These are phyloP conservation scores for Elsinoe perseae DNA, from an alignment of 2,329 filamentous ascomycete species.

Conservation along the genomic window DNA sequence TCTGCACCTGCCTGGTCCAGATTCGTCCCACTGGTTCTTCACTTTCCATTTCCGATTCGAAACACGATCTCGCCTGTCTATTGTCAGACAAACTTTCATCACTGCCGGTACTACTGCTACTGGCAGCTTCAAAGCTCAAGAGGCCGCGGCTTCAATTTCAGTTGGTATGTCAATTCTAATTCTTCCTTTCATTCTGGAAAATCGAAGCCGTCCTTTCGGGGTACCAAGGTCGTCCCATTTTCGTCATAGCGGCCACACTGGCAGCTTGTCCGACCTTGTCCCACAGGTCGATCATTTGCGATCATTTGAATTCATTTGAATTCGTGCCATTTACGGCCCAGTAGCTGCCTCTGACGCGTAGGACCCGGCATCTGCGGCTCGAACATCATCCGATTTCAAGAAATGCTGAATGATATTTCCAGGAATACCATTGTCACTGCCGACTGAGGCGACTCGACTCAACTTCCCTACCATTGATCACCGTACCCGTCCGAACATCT, in stretches of 20 bases:
- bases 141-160: no score
- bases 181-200: not conserved
- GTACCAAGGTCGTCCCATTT: slow-evolving; percentile 6
- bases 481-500: not conserved
- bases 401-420: slow-evolving; percentile 1
- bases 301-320: no score
- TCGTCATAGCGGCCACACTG: slow-evolving; percentile 11
- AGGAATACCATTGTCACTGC: not conserved
- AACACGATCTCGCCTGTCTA: slow-evolving; percentile 5
- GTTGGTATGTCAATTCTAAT: not conserved
- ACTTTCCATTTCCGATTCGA: not conserved
- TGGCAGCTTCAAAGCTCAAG: no score
- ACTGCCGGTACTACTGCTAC: not conserved
- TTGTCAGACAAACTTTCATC: slow-evolving; percentile 8
- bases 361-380: slow-evolving; percentile 12
- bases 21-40: slow-evolving; percentile 3
- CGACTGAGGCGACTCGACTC: not conserved
- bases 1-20: slow-evolving; percentile 1
- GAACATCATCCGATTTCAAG: slow-evolving; percentile 10
- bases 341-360: slow-evolving; percentile 11
- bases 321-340: not conserved
- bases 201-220: not conserved
- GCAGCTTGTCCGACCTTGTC: slow-evolving; percentile 13
- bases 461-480: slow-evolving; percentile 7
- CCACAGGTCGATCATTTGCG: slow-evolving; percentile 6